Evolutionary conservation across 2,329 filamentous ascomycete genomes (phyloP).

Genomic region (Decorospora gaudefroyi): DNA sequence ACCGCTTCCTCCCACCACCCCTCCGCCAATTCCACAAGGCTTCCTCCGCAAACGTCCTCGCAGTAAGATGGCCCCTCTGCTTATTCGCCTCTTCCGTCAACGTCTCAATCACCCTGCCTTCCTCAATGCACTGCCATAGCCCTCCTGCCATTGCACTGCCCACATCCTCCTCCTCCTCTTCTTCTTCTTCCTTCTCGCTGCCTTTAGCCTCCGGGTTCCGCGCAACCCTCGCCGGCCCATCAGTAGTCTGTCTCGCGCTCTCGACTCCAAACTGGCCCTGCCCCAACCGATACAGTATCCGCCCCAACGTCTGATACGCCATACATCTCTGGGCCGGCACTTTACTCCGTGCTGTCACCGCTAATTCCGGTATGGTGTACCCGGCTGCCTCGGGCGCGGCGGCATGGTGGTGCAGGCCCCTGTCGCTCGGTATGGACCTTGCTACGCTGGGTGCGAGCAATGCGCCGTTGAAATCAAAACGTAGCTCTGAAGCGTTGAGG

Average conservation of each 20-base stretch:
- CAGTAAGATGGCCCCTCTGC: constrained; percentile 74
- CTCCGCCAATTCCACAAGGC: constrained; percentile 86
- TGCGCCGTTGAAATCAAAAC: constrained; percentile 84
- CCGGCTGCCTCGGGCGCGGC: constrained; percentile 91
- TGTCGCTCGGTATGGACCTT: constrained; percentile 72
- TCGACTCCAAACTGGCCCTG: constrained; percentile 69
- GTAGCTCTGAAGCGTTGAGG: constrained; percentile 74
- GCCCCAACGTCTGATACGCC: constrained; percentile 86
- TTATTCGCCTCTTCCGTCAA: constrained; percentile 74
- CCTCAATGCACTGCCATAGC: constrained; percentile 79
- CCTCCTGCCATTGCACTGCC: constrained; percentile 64
- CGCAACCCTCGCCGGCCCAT: constrained; percentile 54
- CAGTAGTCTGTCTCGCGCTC: constrained; percentile 38
- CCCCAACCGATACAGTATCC: constrained; percentile 82
- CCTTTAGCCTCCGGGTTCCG: constrained; percentile 48
- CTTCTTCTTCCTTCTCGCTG: constrained; percentile 35
- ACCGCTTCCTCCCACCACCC: constrained; percentile 66
- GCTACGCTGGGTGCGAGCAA: constrained; percentile 78
- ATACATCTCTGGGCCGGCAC: constrained; percentile 88
- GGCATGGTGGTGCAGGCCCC: constrained; percentile 91
- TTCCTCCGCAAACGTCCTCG: constrained; percentile 82
- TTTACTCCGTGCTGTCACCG: constrained; percentile 75
- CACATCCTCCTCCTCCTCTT: constrained; percentile 46
- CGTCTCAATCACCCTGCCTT: constrained; percentile 75
- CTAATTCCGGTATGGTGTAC: constrained; percentile 87